Percentiles rank a stretch among this genome's conserved stretches.
phyloP scores from a whole-genome alignment of 164 flowering plant genomes.

The Magnolia changhungtana region DNA sequence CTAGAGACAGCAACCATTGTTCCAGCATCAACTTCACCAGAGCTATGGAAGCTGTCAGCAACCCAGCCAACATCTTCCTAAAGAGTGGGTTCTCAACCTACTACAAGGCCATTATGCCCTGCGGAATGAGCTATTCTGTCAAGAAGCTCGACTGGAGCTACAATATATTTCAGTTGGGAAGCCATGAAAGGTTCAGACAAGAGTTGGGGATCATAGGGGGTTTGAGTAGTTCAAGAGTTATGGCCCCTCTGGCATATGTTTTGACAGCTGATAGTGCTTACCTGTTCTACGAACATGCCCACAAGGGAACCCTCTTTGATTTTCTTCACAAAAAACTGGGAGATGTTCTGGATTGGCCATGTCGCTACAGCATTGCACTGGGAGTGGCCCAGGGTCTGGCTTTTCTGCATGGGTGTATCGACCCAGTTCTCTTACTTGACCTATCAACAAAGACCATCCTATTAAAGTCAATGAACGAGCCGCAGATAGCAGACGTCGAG shows the following conservation, averaged over 20 bases:
- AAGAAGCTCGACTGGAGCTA: conserved; percentile 77
- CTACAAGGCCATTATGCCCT: conserved; percentile 64
- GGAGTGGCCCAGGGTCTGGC: conserved; percentile 78
- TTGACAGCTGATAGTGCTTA: conserved; percentile 58
- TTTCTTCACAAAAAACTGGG: conserved; percentile 45
- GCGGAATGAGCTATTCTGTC: conserved; percentile 54
- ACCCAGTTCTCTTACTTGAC: conserved; percentile 62
- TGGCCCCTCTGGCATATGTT: conserved; percentile 71
- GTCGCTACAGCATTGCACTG: conserved; percentile 67
- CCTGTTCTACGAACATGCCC: conserved; percentile 56
- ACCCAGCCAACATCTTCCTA: conserved; percentile 36
- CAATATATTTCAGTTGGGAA: conserved; percentile 54
- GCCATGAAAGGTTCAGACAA: conserved; percentile 49
- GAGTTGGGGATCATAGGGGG: conserved; percentile 56
- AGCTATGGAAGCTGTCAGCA: conserved; percentile 55
- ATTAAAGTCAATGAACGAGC: conserved; percentile 62
- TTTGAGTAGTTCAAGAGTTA: conserved; percentile 57
- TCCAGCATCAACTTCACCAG: conserved; percentile 45
- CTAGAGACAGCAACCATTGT: conserved; percentile 42
- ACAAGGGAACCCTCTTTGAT: conserved; percentile 58
- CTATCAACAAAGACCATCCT: conserved; percentile 57
- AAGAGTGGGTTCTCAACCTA: conserved; percentile 63
- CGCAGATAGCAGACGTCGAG: conserved; percentile 68
- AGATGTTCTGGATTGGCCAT: conserved; percentile 54
- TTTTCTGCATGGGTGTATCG: conserved; percentile 61